These are phyloP conservation scores for Fusarium chuoi DNA, from an alignment of 2,329 filamentous ascomycete species.

Conservation along the genomic window DNA sequence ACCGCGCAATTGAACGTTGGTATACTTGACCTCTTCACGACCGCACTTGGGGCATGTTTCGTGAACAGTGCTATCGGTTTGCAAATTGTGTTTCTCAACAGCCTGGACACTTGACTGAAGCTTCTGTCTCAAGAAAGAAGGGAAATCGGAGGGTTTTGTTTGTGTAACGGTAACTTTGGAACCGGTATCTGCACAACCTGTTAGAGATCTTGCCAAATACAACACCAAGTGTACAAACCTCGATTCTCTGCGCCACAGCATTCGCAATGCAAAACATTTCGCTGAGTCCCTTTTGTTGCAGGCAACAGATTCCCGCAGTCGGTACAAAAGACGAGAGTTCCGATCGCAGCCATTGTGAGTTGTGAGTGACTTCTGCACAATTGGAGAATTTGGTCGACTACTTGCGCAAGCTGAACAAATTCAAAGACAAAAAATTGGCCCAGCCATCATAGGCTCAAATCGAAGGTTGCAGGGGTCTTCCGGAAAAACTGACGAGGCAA, in stretches of 20 bases:
- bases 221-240: slow-evolving; percentile 63
- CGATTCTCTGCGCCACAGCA: slow-evolving; percentile 87
- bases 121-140: slow-evolving; percentile 87
- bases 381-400: slow-evolving; percentile 7
- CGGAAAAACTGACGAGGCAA: slow-evolving; percentile 49
- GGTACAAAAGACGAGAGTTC: slow-evolving; percentile 90
- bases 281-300: slow-evolving; percentile 78
- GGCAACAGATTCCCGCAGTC: slow-evolving; percentile 93
- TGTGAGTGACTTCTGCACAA: background rate
- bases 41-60: slow-evolving; percentile 85
- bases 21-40: slow-evolving; percentile 83
- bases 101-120: slow-evolving; percentile 84
- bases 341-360: slow-evolving; percentile 82
- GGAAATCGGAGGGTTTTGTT: slow-evolving; percentile 91
- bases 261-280: slow-evolving; percentile 82
- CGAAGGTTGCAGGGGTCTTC: slow-evolving; percentile 19
- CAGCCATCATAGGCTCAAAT: slow-evolving; percentile 37
- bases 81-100: slow-evolving; percentile 79
- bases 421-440: slow-evolving; percentile 44
- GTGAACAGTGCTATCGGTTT: slow-evolving; percentile 74
- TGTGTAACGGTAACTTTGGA: slow-evolving; percentile 81
- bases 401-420: slow-evolving; percentile 27
- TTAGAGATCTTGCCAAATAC: slow-evolving; percentile 22
- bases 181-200: slow-evolving; percentile 68
- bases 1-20: slow-evolving; percentile 85